Evolutionary conservation across 164 flowering plant species (phyloP).

Genomic region (Piper betle): DNA sequence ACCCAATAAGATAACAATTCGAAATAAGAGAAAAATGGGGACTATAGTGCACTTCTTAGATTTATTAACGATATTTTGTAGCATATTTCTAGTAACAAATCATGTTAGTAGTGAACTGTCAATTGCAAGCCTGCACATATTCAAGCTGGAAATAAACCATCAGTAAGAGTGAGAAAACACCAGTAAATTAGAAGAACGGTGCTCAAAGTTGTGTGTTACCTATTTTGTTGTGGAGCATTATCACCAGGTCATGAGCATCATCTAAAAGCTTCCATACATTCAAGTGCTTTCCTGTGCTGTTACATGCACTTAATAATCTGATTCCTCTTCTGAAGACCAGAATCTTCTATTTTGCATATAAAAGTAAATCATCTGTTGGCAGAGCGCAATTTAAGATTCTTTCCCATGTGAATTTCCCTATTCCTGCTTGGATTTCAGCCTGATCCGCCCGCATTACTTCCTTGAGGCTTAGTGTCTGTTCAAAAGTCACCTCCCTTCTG

Average conservation of each 20-base stretch:
- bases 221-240: constrained; percentile 69
- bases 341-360: constrained; percentile 90
- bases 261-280: constrained; percentile 93
- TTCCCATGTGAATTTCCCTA: constrained; percentile 78
- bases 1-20: no score
- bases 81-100: no score
- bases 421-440: constrained; percentile 77
- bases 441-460: constrained; percentile 99
- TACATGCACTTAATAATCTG: constrained; percentile 82
- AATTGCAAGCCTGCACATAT: no score
- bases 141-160: no score
- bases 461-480: constrained; percentile 86
- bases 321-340: constrained; percentile 76
- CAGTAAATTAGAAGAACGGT: no score
- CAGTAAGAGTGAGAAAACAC: no score
- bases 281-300: constrained; percentile 79
- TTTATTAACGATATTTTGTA: no score
- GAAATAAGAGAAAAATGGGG: no score
- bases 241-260: constrained; percentile 84
- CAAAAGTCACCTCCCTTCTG: constrained; percentile 72
- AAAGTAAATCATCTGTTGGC: constrained; percentile 79
- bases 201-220: no score
- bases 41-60: no score
- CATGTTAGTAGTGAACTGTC: no score
- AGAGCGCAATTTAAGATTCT: constrained; percentile 78